Evolutionary conservation across 2,329 filamentous ascomycete genomes (phyloP).

Genomic region (Aspergillus flavus): DNA sequence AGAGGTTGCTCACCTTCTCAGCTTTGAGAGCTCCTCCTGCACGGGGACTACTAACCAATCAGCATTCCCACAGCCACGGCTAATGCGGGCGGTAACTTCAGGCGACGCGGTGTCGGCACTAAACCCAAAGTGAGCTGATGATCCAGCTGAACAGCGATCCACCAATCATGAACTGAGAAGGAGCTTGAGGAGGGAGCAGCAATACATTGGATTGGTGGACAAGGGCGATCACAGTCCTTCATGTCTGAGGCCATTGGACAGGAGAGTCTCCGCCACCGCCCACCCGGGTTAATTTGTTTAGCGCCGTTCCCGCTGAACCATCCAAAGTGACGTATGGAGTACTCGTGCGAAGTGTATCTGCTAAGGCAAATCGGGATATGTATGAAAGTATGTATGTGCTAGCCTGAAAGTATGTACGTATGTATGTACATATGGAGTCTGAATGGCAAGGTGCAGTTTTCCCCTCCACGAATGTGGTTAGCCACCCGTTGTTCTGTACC

Average conservation of each 20-base stretch:
- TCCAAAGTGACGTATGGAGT: not conserved
- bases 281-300: slow-evolving; percentile 12
- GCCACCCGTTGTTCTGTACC: not conserved
- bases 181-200: not conserved
- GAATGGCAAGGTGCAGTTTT: not conserved
- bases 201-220: slow-evolving; percentile 23
- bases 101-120: slow-evolving; percentile 12
- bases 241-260: slow-evolving; percentile 23
- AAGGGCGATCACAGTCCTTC: slow-evolving; percentile 5
- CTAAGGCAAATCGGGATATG: not conserved
- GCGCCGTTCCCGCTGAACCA: slow-evolving; percentile 20
- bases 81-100: slow-evolving; percentile 5
- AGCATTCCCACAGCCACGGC: not conserved
- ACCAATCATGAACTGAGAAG: slow-evolving; percentile 13
- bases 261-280: slow-evolving; percentile 19
- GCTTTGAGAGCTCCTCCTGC: slow-evolving; percentile 4
- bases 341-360: not conserved
- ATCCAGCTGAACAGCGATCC: not conserved
- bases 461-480: not conserved
- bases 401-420: not conserved
- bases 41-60: slow-evolving; percentile 11
- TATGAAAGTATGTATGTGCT: not conserved
- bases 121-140: slow-evolving; percentile 19
- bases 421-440: not conserved
- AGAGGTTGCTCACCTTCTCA: slow-evolving; percentile 1